Evolutionary conservation across 1,139 yeast genomes (phyloP), one percentile per base, ranked within the genome.

Genomic region (Wickerhamomyces sp.): DNA sequence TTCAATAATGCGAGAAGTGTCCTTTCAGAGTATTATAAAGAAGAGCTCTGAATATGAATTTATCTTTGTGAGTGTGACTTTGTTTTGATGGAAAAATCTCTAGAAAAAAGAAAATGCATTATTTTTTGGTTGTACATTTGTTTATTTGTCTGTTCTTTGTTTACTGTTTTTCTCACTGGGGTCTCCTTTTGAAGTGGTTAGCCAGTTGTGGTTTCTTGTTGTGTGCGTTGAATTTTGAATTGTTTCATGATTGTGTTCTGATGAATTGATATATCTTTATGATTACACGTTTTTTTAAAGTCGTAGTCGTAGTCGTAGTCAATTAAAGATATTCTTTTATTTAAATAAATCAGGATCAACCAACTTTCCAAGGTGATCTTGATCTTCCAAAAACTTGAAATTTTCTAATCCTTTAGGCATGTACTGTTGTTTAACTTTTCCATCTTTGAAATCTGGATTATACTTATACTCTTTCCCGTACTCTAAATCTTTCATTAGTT

Each of bases 391-490:
- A 51, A 74, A 67, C 31, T 57, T 55, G 17, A 52, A 40, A 9
- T 45, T 51, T 10, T 52, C 48, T 8, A 63, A 54, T 7, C 70
- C 78, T 9, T 67, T 64, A 0, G 95, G 94, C 50, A 85, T 64
- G 51, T 84, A 86, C 12, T 67, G 72, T 59, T 94, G 98, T 31
- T 64, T 57, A 2, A 87, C 95, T 37, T 65, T 60, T 0, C 97
- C 98, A 45, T 81, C 77, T 33, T 66, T 67, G 59, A 60, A 92
- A 46, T 76, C 72, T 0, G 98, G 98, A 51, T 89, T 89, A 60
- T 92, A 94, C 58, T 88, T 86, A 63, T 92, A 92, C 16, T 79
- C 81, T 40, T 81, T 76, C 10, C 88, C 85, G 56, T 89, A 90
- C 0, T 96, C 97, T 47, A 90, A 58, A 38, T 87, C 95, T 44